Percentiles rank a stretch among this genome's conserved stretches.
Conservation (phyloP, 2,329 filamentous ascomycete genomes). For the Cladosporium sp. region DNA sequence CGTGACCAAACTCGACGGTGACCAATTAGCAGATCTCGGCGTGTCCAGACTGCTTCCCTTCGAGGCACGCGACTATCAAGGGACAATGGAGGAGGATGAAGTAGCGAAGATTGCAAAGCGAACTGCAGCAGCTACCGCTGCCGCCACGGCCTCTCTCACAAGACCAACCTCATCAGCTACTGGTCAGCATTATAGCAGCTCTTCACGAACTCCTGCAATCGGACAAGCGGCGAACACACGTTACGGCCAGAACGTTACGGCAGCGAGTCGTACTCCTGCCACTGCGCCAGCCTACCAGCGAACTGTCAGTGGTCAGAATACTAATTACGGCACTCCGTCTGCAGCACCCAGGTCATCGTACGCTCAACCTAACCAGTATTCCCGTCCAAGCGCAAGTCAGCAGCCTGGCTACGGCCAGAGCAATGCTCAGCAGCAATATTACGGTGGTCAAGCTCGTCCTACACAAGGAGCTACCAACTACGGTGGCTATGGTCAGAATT, state of each 20-base stretch:
- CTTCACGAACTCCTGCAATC: slow-evolving; percentile 31
- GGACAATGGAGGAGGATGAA: slow-evolving; percentile 81
- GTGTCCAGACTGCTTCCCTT: slow-evolving; percentile 76
- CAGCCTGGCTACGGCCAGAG: slow-evolving; percentile 23
- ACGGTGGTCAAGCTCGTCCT: slow-evolving; percentile 18
- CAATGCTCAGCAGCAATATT: slow-evolving; percentile 22
- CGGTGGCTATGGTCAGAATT: slow-evolving; percentile 19
- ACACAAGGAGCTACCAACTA: slow-evolving; percentile 15
- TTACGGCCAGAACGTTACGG: slow-evolving; percentile 27
- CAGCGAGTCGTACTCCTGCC: slow-evolving; percentile 22
- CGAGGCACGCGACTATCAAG: slow-evolving; percentile 67
- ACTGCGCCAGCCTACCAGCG: slow-evolving; percentile 26
- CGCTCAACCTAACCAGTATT: slow-evolving; percentile 24
- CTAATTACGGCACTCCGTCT: slow-evolving; percentile 25
- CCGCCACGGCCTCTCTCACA: slow-evolving; percentile 26
- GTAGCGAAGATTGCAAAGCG: slow-evolving; percentile 40
- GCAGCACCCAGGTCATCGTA: slow-evolving; percentile 20
- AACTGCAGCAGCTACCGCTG: slow-evolving; percentile 30
- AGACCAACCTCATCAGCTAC: slow-evolving; percentile 26
- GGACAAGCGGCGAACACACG: slow-evolving; percentile 32
- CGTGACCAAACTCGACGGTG: slow-evolving; percentile 79
- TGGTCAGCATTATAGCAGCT: slow-evolving; percentile 31
- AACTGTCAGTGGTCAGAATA: slow-evolving; percentile 23
- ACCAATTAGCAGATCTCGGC: slow-evolving; percentile 76
- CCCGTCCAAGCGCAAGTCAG: slow-evolving; percentile 20